Evolutionary conservation across 768 basidiomycete genomes (phyloP).

Genomic region (Hericium coralloides): DNA sequence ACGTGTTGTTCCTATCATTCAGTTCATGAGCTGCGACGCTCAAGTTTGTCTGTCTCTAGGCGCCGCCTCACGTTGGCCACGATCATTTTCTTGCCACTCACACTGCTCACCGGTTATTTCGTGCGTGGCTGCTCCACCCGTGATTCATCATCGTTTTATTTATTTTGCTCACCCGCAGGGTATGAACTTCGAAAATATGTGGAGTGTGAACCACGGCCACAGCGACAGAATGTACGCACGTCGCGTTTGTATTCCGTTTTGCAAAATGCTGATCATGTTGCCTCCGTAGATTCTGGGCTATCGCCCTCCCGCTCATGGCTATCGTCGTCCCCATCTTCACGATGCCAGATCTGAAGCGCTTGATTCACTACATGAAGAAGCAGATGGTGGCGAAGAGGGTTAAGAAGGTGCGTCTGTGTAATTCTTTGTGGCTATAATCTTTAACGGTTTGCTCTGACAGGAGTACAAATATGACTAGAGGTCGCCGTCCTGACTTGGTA

Average conservation of each 20-base stretch:
- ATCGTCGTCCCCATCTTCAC: slow-evolving; percentile 45
- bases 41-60: slow-evolving; percentile 13
- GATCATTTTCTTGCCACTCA: slow-evolving; percentile 63
- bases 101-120: slow-evolving; percentile 67
- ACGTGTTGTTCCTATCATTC: no score
- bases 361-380: slow-evolving; percentile 41
- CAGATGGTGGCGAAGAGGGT: slow-evolving; percentile 22
- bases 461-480: no score
- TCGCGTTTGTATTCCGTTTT: background rate
- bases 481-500: no score
- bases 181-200: slow-evolving; percentile 55
- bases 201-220: slow-evolving; percentile 31
- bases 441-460: no score
- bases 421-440: no score
- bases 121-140: slow-evolving; percentile 28
- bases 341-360: slow-evolving; percentile 37
- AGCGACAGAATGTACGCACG: slow-evolving; percentile 13
- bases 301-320: slow-evolving; percentile 51
- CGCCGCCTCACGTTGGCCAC: slow-evolving; percentile 59
- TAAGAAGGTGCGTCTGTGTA: slow-evolving; percentile 21
- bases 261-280: background rate
- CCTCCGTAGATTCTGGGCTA: slow-evolving; percentile 50
- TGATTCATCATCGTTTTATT: background rate
- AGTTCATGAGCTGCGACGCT: no score
- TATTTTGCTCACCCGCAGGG: slow-evolving; percentile 29